These are phyloP conservation scores for Tillandsia leiboldiana DNA, from an alignment of 176 grass and related monocot genomes.

Conservation along the genomic window DNA sequence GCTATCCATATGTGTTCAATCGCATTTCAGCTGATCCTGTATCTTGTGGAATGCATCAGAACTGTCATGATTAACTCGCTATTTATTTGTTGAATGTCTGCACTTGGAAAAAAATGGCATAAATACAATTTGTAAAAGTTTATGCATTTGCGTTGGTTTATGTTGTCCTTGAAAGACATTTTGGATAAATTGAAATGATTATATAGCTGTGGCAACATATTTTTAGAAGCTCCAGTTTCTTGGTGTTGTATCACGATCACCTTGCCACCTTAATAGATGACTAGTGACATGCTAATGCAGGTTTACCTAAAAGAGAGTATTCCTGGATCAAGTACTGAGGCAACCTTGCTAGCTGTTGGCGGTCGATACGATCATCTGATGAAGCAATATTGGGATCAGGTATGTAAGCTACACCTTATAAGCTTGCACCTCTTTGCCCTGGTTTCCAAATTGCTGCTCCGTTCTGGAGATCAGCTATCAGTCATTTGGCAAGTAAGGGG, in stretches of 20 bases:
- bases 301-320: slow-evolving; percentile 76
- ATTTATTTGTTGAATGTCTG: no score
- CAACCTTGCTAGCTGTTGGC: slow-evolving; percentile 80
- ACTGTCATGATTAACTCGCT: no score
- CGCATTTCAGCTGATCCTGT: no score
- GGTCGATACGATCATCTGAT: slow-evolving; percentile 82
- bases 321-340: slow-evolving; percentile 36
- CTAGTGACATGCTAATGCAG: slow-evolving; percentile 18
- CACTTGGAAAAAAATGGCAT: no score
- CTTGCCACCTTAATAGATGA: not conserved
- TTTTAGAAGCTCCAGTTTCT: not conserved
- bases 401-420: slow-evolving; percentile 35
- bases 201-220: not conserved
- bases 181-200: not conserved
- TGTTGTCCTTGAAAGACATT: not conserved
- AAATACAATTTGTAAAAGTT: no score
- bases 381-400: slow-evolving; percentile 54
- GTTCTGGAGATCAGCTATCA: no score
- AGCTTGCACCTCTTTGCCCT: not conserved
- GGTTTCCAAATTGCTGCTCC: not conserved
- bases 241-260: not conserved
- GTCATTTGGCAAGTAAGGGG: no score
- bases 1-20: no score
- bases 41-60: no score
- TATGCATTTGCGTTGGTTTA: not conserved